Evolutionary conservation across 768 basidiomycete species (phyloP).

Genomic region (Chiua virens): DNA sequence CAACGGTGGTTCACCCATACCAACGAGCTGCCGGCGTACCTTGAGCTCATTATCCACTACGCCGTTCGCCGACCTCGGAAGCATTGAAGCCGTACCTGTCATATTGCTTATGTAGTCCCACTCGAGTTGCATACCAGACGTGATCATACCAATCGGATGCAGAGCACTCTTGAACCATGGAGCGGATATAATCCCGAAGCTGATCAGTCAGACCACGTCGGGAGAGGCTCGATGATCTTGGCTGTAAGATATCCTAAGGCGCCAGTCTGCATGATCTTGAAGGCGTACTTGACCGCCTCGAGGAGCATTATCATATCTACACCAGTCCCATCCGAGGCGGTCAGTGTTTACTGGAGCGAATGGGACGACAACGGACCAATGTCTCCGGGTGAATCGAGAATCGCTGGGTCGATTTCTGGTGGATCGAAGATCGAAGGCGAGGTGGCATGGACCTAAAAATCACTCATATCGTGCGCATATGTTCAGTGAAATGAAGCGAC

Average conservation of each 20-base stretch:
- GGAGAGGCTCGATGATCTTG: slow-evolving; percentile 13
- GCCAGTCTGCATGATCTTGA: slow-evolving; percentile 16
- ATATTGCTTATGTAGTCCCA: no score
- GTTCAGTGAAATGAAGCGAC: neutral
- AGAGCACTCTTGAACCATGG: slow-evolving; percentile 3
- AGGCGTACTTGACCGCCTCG: slow-evolving; percentile 8
- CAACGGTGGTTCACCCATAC: no score
- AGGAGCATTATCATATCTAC: slow-evolving; percentile 20
- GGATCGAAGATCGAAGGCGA: slow-evolving; percentile 16
- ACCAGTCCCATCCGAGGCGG: neutral
- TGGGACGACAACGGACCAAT: slow-evolving; percentile 1
- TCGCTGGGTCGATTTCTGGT: slow-evolving; percentile 14
- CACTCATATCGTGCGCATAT: no score
- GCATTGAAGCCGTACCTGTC: slow-evolving; percentile 17
- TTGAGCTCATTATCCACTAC: slow-evolving; percentile 16
- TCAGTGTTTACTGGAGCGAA: neutral
- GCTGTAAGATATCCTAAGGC: slow-evolving; percentile 10
- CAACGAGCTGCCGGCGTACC: neutral
- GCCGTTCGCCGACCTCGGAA: slow-evolving; percentile 15
- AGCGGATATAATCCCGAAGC: slow-evolving; percentile 12
- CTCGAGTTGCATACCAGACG: no score
- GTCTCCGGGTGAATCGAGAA: slow-evolving; percentile 11
- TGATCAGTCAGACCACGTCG: slow-evolving; percentile 15
- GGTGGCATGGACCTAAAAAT: slow-evolving; percentile 9
- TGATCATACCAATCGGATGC: slow-evolving; percentile 11